These are phyloP conservation scores for Intubia oerlemansii DNA, from an alignment of 2,329 filamentous ascomycete genomes.

Conservation along the genomic window DNA sequence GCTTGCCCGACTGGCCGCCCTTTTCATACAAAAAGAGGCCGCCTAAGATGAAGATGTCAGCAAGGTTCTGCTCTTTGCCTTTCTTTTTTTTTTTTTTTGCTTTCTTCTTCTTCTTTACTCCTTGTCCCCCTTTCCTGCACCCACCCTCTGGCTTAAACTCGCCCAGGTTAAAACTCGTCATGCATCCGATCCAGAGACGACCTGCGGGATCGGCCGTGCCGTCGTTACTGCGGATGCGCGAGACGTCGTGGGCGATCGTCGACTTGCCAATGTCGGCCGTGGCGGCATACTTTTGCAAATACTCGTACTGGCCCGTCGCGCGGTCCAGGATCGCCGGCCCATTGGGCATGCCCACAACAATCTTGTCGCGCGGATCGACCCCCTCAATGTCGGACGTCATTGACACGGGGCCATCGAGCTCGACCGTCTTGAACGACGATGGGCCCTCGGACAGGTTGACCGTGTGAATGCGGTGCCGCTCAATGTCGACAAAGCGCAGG, in stretches of 20 bases:
- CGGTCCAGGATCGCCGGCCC: constrained; percentile 64
- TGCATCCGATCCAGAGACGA: constrained; percentile 66
- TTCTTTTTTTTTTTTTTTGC: too few species aligned
- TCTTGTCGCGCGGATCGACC: constrained; percentile 35
- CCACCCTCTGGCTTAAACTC: constrained; percentile 35
- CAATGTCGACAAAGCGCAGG: constrained; percentile 68
- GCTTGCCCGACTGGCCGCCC: constrained; percentile 32
- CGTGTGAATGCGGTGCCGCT: constrained; percentile 50
- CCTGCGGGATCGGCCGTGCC: constrained; percentile 63
- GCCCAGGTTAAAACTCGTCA: constrained; percentile 50
- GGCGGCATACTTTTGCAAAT: constrained; percentile 26
- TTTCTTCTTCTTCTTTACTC: too few species aligned
- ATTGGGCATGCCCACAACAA: constrained; percentile 62
- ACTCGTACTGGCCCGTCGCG: constrained; percentile 28
- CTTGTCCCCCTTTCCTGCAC: too few species aligned
- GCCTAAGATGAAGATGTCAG: constrained; percentile 22
- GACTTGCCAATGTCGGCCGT: constrained; percentile 6
- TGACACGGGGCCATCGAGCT: constrained; percentile 31
- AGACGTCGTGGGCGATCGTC: constrained; percentile 15
- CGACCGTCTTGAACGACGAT: constrained; percentile 36
- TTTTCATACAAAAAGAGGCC: constrained; percentile 49
- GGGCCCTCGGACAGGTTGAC: constrained; percentile 44
- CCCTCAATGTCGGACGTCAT: constrained; percentile 66
- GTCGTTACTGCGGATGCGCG: constrained; percentile 53
- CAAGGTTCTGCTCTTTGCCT: too few species aligned